Conservation (phyloP, 1,284 basidiomycete genomes). For the Pascua sp. region DNA sequence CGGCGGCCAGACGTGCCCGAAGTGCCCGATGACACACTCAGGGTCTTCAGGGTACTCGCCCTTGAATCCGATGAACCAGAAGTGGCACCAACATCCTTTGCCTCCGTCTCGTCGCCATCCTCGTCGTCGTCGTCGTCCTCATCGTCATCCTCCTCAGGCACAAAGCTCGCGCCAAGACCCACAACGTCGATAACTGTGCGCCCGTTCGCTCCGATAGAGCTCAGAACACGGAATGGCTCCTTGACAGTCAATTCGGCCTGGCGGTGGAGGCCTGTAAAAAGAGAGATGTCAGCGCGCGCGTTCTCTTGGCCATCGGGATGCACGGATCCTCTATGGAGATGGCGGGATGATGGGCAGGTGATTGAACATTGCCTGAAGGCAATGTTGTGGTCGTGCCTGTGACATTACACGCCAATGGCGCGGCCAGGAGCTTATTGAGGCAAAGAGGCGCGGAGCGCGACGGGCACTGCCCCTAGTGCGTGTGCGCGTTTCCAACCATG, state of each 20-base stretch:
- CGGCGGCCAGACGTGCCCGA: no score
- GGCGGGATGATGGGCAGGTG: neutral
- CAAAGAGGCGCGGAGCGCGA: neutral
- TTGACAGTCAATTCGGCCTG: constrained; percentile 49
- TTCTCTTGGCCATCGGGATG: no score
- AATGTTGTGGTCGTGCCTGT: constrained; percentile 8
- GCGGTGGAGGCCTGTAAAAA: constrained; percentile 43
- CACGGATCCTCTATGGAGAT: neutral
- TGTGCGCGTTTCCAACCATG: neutral
- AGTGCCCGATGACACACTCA: no score
- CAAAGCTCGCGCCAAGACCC: constrained; percentile 45
- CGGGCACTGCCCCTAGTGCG: neutral
- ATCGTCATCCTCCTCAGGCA: constrained; percentile 37
- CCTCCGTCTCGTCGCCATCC: neutral
- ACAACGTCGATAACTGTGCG: constrained; percentile 38
- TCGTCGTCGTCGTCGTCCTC: constrained; percentile 20
- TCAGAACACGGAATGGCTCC: constrained; percentile 19
- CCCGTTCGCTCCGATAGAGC: constrained; percentile 6
- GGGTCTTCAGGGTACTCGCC: no score
- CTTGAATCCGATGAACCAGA: no score
- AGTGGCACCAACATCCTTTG: neutral
- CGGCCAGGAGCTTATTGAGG: neutral
- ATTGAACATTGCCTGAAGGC: constrained; percentile 4
- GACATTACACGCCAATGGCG: neutral
- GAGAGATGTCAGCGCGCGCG: neutral